Conservation (phyloP, 2,329 filamentous ascomycete species). For the Ophioceras dolichostomum region DNA sequence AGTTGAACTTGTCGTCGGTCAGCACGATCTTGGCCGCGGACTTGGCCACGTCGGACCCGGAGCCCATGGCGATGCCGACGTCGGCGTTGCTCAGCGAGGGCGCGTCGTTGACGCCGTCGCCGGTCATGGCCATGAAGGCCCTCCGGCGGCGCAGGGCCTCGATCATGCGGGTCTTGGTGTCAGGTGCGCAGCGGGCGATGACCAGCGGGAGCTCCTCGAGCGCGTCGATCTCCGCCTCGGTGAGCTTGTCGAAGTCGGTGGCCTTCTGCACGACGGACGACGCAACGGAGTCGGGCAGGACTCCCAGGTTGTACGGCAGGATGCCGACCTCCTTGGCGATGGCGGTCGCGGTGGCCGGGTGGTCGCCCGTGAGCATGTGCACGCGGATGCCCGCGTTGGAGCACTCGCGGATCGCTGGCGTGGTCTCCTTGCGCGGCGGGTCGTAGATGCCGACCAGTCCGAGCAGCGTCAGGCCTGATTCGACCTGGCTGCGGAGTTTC, state of each 20-base stretch:
- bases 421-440: constrained; percentile 71
- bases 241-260: constrained; percentile 65
- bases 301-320: constrained; percentile 48
- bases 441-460: constrained; percentile 84
- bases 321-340: constrained; percentile 74
- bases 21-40: constrained; percentile 72
- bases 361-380: constrained; percentile 78
- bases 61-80: constrained; percentile 86
- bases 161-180: constrained; percentile 86
- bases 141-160: constrained; percentile 69
- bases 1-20: constrained; percentile 81
- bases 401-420: constrained; percentile 56
- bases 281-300: constrained; percentile 50
- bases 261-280: constrained; percentile 62
- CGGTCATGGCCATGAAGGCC: constrained; percentile 75
- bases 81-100: constrained; percentile 71
- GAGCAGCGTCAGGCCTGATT: constrained; percentile 57
- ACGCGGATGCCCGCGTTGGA: constrained; percentile 64
- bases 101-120: constrained; percentile 79
- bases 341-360: constrained; percentile 64
- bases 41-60: constrained; percentile 76
- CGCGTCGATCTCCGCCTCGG: constrained; percentile 62
- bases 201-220: constrained; percentile 68
- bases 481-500: constrained; percentile 28
- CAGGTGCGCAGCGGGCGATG: constrained; percentile 71